Evolutionary conservation across 495 filamentous ascomycete genomes (phyloP), one percentile per base, ranked within the genome.

Genomic region (Penicillium diatomitis): DNA sequence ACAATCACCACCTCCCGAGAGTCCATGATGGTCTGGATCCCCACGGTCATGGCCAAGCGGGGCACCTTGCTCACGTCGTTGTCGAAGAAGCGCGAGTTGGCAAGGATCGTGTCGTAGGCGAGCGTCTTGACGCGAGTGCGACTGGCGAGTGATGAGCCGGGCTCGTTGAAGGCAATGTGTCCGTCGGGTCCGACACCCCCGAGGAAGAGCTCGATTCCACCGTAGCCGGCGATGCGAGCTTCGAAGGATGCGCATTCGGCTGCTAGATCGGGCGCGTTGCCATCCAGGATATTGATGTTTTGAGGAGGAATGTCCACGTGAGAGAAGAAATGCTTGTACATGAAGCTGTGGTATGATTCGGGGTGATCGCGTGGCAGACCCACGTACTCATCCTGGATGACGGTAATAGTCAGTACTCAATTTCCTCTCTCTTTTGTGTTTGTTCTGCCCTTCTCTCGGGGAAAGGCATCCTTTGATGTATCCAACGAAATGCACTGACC

Each of bases 131-230:
- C 86, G 39, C 87, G 77, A 4, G 88, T 91, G 37, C 86, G 77
- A 28, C 84, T 88, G 52, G 78, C 81, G 46, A 94, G 67, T 47
- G 84, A 88, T 3, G 85, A 88, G 7, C 87, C 88, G 12, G 88
- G 87, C 67, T 94, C 88, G 64, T 94, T 91, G 75, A 94, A 91
- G 36, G 88, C 88, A 49, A 94, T 86, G 63, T 94, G 88, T 6
- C 87, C 87, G 60, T 94, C 88, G 35, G 86, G 84, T 38, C 88
- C 87, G 38, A 94, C 86, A 34, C 88, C 88, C 9, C 85, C 87
- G 1, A 94, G 75, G 68, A 91, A 94, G 29, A 94, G 77, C 60
- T 91, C 86, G 48, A 94, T 90, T 30, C 87, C 88, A 37, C 86
- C 87, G 40, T 69, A 77, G 39, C 75, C 72, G 54, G 82, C 79